Conservation (phyloP, 768 basidiomycete genomes). For the Lactarius vividus region DNA sequence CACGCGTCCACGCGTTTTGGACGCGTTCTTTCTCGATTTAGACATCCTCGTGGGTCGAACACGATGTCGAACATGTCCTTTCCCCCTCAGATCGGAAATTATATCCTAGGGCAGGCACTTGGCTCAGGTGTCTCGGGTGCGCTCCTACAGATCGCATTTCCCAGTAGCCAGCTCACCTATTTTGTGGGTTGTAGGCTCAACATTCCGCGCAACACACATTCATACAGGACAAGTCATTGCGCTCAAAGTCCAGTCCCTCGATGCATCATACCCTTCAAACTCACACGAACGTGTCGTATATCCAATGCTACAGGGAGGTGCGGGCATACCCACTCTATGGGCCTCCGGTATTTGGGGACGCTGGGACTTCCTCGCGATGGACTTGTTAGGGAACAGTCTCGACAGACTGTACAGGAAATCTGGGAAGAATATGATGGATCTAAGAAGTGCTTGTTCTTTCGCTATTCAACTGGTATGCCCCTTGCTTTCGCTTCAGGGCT, state of each 20-base stretch:
- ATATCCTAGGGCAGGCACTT: slow-evolving; percentile 53
- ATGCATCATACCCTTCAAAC: slow-evolving; percentile 77
- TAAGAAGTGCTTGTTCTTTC: slow-evolving; percentile 69
- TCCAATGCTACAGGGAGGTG: slow-evolving; percentile 65
- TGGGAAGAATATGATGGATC: slow-evolving; percentile 59
- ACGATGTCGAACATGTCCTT: slow-evolving; percentile 23
- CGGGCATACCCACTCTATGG: slow-evolving; percentile 73
- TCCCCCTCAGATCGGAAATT: slow-evolving; percentile 54
- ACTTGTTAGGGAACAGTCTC: slow-evolving; percentile 67
- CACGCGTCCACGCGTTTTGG: not conserved
- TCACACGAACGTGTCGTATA: slow-evolving; percentile 67
- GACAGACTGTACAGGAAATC: slow-evolving; percentile 57
- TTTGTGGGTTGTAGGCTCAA: slow-evolving; percentile 52
- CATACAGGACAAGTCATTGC: slow-evolving; percentile 61
- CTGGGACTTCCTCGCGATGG: slow-evolving; percentile 60
- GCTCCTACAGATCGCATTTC: slow-evolving; percentile 19
- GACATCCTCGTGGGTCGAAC: not conserved
- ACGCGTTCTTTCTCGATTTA: not conserved
- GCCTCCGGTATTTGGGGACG: slow-evolving; percentile 40
- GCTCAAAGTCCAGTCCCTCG: slow-evolving; percentile 65
- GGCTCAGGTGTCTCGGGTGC: slow-evolving; percentile 75
- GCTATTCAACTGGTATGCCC: slow-evolving; percentile 71
- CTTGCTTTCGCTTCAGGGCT: not conserved
- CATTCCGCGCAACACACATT: slow-evolving; percentile 60
- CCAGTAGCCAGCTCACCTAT: not conserved